Conservation (phyloP, 352 stramenopile species). For the Plasmopara muralis region DNA sequence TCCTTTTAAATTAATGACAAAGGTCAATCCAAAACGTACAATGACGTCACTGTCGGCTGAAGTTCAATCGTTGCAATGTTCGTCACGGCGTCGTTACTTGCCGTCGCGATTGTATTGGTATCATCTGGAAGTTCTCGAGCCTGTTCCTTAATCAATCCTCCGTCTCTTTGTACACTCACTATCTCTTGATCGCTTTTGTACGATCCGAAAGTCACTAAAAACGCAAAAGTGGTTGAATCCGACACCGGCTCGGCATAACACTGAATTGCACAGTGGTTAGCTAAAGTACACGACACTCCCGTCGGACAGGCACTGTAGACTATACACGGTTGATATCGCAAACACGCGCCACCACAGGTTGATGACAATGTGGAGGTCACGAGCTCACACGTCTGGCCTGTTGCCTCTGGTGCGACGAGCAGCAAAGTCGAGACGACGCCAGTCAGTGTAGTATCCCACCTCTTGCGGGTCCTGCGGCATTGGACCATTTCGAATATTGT, state of each 20-base stretch:
- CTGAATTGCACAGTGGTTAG: slow-evolving; percentile 35
- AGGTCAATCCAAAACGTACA: slow-evolving; percentile 10
- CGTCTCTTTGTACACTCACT: slow-evolving; percentile 2
- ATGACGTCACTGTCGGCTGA: slow-evolving; percentile 17
- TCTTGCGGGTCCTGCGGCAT: slow-evolving; percentile 11
- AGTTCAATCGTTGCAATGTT: slow-evolving; percentile 21
- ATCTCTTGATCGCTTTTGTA: slow-evolving; percentile 27
- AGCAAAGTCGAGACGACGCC: slow-evolving; percentile 6
- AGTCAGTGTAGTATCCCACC: slow-evolving; percentile 4
- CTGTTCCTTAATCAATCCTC: slow-evolving; percentile 12
- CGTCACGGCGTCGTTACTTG: slow-evolving; percentile 31
- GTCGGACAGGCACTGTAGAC: slow-evolving; percentile 32
- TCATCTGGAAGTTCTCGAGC: slow-evolving; percentile 12
- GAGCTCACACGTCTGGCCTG: slow-evolving; percentile 14
- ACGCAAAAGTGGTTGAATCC: slow-evolving; percentile 37
- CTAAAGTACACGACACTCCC: slow-evolving; percentile 16
- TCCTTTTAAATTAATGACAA: background rate
- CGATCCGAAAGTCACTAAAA: slow-evolving; percentile 46
- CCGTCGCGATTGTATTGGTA: slow-evolving; percentile 23
- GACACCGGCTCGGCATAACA: slow-evolving; percentile 31
- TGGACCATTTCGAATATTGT: slow-evolving; percentile 10
- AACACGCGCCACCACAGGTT: slow-evolving; percentile 36
- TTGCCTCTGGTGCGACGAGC: slow-evolving; percentile 13
- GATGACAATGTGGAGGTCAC: slow-evolving; percentile 33
- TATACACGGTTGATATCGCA: slow-evolving; percentile 41